Conservation (phyloP, 2,329 filamentous ascomycete genomes). For the Colletotrichum tropicicola region DNA sequence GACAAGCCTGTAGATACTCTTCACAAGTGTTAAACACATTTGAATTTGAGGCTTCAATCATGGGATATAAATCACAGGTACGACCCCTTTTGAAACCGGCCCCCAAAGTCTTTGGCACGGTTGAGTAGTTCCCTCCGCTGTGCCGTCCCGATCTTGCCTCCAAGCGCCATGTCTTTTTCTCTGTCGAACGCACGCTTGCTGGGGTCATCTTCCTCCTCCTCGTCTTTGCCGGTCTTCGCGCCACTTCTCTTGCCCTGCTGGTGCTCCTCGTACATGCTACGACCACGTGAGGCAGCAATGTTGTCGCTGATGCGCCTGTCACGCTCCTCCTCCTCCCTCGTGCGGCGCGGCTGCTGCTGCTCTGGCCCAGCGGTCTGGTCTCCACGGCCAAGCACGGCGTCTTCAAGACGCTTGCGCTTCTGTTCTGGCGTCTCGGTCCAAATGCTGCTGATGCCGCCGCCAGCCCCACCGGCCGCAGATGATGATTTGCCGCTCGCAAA, state of each 20-base stretch:
- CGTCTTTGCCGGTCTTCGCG: conserved; percentile 42
- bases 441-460: conserved; percentile 65
- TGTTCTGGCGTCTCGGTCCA: conserved; percentile 95
- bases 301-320: conserved; percentile 56
- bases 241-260: conserved; percentile 46
- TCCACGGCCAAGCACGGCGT: conserved; percentile 82
- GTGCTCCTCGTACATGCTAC: conserved; percentile 69
- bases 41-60: too few relatives aligned
- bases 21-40: too few relatives aligned
- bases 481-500: conserved; percentile 73
- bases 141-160: conserved; percentile 74
- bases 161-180: conserved; percentile 91
- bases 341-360: conserved; percentile 53
- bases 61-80: conserved; percentile 53
- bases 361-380: conserved; percentile 36
- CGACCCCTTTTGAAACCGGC: conserved; percentile 81
- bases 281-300: conserved; percentile 63
- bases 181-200: conserved; percentile 88
- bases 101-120: conserved; percentile 82
- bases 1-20: too few relatives aligned
- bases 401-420: conserved; percentile 81
- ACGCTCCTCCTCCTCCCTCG: conserved; percentile 67
- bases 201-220: conserved; percentile 86
- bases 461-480: conserved; percentile 37
- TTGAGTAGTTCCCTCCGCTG: conserved; percentile 83